phyloP scores from a whole-genome alignment of 148 eudicot genomes.

The Gaultheria prostrata region DNA sequence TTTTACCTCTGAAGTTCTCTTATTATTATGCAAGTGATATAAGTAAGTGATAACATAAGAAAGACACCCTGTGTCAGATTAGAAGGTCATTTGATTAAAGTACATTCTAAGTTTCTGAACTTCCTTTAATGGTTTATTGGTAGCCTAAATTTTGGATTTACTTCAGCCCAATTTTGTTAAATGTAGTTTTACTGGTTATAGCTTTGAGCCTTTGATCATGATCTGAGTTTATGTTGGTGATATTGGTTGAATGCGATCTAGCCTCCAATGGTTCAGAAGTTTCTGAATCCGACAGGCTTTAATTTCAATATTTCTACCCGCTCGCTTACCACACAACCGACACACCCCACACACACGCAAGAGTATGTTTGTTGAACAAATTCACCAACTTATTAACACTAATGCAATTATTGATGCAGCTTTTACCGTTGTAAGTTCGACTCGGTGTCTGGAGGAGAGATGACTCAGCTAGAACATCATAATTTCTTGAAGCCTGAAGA shows the following conservation, averaged over 20 bases:
- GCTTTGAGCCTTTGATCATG: neutral
- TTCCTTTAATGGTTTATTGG: neutral
- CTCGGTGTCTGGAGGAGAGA: slow-evolving; percentile 60
- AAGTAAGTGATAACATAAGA: neutral
- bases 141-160: neutral
- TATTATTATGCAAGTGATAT: neutral
- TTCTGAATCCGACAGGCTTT: neutral
- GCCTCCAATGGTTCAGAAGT: neutral
- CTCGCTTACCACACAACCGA: neutral
- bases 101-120: neutral
- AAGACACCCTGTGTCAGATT: neutral
- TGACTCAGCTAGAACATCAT: slow-evolving; percentile 48
- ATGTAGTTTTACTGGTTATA: neutral
- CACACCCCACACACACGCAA: neutral
- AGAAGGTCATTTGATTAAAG: neutral
- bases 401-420: slow-evolving; percentile 37
- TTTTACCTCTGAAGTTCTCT: neutral
- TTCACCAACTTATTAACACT: neutral
- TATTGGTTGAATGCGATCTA: neutral
- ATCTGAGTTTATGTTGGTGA: neutral
- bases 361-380: neutral
- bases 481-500: slow-evolving; percentile 55
- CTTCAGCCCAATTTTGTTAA: neutral
- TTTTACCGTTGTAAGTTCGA: slow-evolving; percentile 66
- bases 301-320: neutral